A percentile compares a stretch with the other conserved stretches of the same genome.
phyloP scores from a whole-genome alignment of 1,284 basidiomycete genomes.

The Rhizopogon parksii region DNA sequence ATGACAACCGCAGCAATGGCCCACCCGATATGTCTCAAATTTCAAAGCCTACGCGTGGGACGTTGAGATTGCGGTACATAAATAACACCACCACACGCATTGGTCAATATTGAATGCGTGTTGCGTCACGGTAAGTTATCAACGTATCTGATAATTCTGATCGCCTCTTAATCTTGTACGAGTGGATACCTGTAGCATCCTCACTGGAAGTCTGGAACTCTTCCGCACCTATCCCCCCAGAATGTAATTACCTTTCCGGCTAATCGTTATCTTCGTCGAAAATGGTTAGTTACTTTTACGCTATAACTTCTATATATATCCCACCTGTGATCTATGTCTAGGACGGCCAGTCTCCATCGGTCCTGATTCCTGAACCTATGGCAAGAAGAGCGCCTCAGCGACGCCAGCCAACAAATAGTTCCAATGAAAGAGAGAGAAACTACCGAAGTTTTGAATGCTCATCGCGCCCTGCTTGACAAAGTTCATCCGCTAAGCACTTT shows the following conservation, averaged over 20 bases:
- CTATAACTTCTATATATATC: slow-evolving; percentile 1
- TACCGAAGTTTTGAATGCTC: slow-evolving; percentile 37
- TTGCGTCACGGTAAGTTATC: slow-evolving; percentile 40
- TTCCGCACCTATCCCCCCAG: slow-evolving; percentile 93
- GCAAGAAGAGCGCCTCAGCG: slow-evolving; percentile 42
- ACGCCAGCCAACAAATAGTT: slow-evolving; percentile 41
- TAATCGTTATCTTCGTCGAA: slow-evolving; percentile 78
- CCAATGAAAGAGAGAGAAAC: slow-evolving; percentile 38
- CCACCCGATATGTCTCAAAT: background rate
- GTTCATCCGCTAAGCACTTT: no score
- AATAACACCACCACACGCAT: no score
- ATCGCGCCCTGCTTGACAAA: slow-evolving; percentile 32
- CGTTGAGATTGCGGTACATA: slow-evolving; percentile 29
- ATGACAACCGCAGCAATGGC: no score
- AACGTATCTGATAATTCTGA: background rate
- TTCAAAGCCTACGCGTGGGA: slow-evolving; percentile 69
- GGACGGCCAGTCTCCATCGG: slow-evolving; percentile 50
- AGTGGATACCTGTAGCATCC: slow-evolving; percentile 79
- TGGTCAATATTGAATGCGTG: no score
- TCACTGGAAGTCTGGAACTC: slow-evolving; percentile 64
- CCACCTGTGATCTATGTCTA: slow-evolving; percentile 26
- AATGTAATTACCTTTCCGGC: slow-evolving; percentile 81
- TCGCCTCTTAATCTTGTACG: slow-evolving; percentile 17
- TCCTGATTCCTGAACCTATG: slow-evolving; percentile 54
- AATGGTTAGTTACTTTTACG: slow-evolving; percentile 45